Percentiles rank a stretch among this genome's conserved stretches.
Evolutionary conservation across 768 basidiomycete species (phyloP).

Genomic region (Pleurotus tuber-regium): DNA sequence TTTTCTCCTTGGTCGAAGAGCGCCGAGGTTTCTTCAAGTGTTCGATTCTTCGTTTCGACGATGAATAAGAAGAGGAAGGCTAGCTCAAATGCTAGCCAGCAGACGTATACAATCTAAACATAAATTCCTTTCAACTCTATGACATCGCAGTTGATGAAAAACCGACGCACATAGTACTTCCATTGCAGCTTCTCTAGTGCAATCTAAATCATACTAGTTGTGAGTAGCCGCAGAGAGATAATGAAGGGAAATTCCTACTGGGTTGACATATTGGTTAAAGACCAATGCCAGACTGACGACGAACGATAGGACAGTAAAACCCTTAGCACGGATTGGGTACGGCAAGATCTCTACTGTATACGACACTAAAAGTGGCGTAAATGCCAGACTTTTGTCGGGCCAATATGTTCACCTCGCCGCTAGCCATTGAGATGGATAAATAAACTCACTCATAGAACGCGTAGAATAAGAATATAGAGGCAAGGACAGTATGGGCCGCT

Average conservation of each 20-base stretch:
- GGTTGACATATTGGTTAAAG: conserved; percentile 89
- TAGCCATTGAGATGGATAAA: background rate
- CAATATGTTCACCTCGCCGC: conserved; percentile 23
- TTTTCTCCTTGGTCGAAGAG: conserved; percentile 73
- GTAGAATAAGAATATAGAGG: conserved; percentile 27
- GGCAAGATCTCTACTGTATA: conserved; percentile 91
- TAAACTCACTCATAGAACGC: conserved; percentile 27
- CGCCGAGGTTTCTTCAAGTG: conserved; percentile 79
- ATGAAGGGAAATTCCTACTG: too few species aligned
- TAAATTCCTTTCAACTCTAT: background rate
- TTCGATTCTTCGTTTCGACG: conserved; percentile 68
- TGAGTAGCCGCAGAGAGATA: too few species aligned
- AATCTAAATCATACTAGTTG: too few species aligned
- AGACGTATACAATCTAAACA: conserved; percentile 61
- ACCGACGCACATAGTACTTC: conserved; percentile 68
- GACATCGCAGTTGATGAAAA: background rate
- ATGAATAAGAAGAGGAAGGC: conserved; percentile 66
- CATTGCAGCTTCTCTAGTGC: conserved; percentile 44
- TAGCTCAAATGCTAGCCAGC: conserved; percentile 65
- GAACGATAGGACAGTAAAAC: conserved; percentile 79
- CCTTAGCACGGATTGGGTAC: conserved; percentile 79
- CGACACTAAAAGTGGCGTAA: conserved; percentile 81
- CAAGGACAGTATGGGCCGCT: background rate
- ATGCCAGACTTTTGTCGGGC: conserved; percentile 51
- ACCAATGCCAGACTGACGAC: conserved; percentile 75